Evolutionary conservation across 2,329 filamentous ascomycete genomes (phyloP).

Genomic region (Ophiostoma montium): DNA sequence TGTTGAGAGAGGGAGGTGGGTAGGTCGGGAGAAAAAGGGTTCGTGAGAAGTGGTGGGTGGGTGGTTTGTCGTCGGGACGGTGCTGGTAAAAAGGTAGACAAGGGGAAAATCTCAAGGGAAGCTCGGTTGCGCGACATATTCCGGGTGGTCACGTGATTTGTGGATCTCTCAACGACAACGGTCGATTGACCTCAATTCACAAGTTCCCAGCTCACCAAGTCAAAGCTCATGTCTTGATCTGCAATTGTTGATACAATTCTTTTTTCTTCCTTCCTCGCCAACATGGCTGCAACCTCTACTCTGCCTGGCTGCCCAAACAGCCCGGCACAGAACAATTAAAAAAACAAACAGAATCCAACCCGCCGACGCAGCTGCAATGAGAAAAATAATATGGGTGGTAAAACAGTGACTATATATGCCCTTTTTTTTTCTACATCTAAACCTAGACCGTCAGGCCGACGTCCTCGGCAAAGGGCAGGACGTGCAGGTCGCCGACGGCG

Average conservation of each 20-base stretch:
- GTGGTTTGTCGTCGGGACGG: conserved; percentile 19
- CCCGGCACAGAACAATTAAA: background rate
- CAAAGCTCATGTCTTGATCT: no score
- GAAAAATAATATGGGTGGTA: background rate
- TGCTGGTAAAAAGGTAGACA: conserved; percentile 10
- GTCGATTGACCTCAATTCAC: no score
- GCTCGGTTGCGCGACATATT: conserved; percentile 12
- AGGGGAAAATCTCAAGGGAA: conserved; percentile 8
- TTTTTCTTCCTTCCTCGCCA: background rate
- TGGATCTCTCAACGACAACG: background rate
- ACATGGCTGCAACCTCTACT: background rate
- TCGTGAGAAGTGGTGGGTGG: conserved; percentile 2
- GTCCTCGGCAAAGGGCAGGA: conserved; percentile 86
- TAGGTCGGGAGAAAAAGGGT: background rate
- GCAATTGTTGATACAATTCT: conserved; percentile 13
- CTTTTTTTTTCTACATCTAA: background rate
- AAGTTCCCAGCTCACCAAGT: no score
- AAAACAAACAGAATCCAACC: conserved; percentile 5
- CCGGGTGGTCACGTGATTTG: conserved; percentile 8
- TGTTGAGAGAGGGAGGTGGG: conserved; percentile 10
- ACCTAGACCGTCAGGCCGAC: conserved; percentile 87
- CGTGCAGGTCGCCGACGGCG: conserved; percentile 79
- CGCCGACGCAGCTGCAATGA: conserved; percentile 5
- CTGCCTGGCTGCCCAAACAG: background rate
- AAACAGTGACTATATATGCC: background rate